Evolutionary conservation across 148 eudicot species (phyloP).

Genomic region (Chenopodium quinoa): DNA sequence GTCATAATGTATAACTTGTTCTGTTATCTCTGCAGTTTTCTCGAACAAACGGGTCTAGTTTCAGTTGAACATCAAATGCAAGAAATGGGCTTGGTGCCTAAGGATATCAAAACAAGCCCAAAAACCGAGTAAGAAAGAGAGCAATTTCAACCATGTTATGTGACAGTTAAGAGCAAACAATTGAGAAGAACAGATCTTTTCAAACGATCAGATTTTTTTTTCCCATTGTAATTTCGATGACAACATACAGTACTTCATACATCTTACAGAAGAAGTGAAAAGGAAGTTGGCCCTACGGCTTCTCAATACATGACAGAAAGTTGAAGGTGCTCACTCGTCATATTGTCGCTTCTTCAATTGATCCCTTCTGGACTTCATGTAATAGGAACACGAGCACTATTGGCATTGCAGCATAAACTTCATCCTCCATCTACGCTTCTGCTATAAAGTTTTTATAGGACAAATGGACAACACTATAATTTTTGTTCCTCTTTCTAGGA

Average conservation of each 20-base stretch:
- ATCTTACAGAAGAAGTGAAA: background rate
- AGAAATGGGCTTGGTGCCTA: constrained; percentile 72
- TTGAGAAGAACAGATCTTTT: background rate
- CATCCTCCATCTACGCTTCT: constrained; percentile 19
- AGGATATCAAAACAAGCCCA: constrained; percentile 30
- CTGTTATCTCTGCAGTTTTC: constrained; percentile 54
- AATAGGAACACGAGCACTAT: constrained; percentile 51
- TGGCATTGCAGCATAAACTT: constrained; percentile 38
- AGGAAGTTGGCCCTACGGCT: background rate
- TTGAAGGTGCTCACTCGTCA: constrained; percentile 14
- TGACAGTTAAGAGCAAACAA: background rate
- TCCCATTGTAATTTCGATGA: background rate
- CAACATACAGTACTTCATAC: background rate
- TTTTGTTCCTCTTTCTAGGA: background rate
- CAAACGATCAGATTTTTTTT: background rate
- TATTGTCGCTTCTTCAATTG: constrained; percentile 29
- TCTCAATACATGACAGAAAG: background rate
- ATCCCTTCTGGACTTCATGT: constrained; percentile 29
- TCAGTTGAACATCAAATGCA: constrained; percentile 84
- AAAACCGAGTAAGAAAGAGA: constrained; percentile 40
- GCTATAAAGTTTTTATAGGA: background rate
- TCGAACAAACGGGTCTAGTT: constrained; percentile 84
- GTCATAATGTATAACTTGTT: background rate
- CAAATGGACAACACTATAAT: too few species aligned
- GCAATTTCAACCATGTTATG: background rate